These are phyloP conservation scores for Leccinum pachyderme DNA, from an alignment of 1,284 basidiomycete species.

Conservation along the genomic window DNA sequence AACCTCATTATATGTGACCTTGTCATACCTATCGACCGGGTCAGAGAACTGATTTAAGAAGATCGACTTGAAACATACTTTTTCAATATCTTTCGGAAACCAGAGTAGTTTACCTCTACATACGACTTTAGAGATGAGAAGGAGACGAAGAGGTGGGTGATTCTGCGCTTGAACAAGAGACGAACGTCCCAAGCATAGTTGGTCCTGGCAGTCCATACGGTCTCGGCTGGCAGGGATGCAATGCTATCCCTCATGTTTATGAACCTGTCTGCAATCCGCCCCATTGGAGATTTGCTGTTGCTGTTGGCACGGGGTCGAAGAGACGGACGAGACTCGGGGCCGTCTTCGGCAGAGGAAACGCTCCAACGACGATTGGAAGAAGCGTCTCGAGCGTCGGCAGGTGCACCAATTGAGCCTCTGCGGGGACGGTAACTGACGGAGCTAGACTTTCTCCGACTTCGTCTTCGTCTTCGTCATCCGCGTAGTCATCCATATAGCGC, in stretches of 20 bases:
- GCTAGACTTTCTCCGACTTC: slow-evolving; percentile 29
- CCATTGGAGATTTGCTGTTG: slow-evolving; percentile 40
- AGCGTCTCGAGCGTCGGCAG: slow-evolving; percentile 13
- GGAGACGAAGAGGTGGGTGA: slow-evolving; percentile 84
- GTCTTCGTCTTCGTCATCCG: background rate
- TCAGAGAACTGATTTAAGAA: slow-evolving; percentile 2
- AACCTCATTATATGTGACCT: slow-evolving; percentile 82
- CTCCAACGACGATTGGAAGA: slow-evolving; percentile 42
- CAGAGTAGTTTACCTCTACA: slow-evolving; percentile 90
- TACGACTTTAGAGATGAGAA: slow-evolving; percentile 89
- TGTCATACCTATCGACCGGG: slow-evolving; percentile 74
- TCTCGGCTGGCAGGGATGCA: slow-evolving; percentile 43
- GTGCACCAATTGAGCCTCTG: slow-evolving; percentile 23
- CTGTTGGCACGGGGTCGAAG: slow-evolving; percentile 21
- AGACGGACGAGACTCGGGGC: slow-evolving; percentile 37
- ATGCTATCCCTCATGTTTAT: slow-evolving; percentile 51
- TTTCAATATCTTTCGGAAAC: slow-evolving; percentile 95
- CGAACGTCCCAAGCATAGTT: slow-evolving; percentile 89
- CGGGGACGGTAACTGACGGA: slow-evolving; percentile 32
- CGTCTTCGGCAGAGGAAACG: slow-evolving; percentile 46
- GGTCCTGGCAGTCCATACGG: slow-evolving; percentile 78
- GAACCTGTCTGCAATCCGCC: slow-evolving; percentile 49
- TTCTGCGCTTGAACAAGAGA: slow-evolving; percentile 88
- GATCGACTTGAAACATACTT: slow-evolving; percentile 55
- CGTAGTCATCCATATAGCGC: slow-evolving; percentile 11